Evolutionary conservation across 257 asterid species (phyloP).

Genomic region (Handroanthus guayacan): DNA sequence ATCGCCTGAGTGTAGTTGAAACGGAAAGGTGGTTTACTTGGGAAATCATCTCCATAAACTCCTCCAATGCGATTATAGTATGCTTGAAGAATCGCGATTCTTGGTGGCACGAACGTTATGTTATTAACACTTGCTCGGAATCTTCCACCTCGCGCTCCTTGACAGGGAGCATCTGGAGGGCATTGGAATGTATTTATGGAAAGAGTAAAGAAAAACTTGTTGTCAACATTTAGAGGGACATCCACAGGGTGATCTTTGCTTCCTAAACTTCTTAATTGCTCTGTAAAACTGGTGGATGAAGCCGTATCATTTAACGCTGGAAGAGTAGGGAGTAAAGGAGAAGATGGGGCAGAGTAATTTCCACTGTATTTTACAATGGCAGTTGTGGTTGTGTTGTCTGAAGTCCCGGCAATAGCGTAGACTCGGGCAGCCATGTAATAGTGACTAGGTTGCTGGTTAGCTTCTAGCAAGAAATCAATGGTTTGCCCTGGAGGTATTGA

Average conservation of each 20-base stretch:
- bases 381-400: constrained; percentile 48
- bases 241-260: constrained; percentile 36
- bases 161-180: constrained; percentile 28
- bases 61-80: constrained; percentile 47
- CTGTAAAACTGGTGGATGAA: constrained; percentile 38
- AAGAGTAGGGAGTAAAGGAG: constrained; percentile 46
- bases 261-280: constrained; percentile 40
- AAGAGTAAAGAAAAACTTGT: constrained; percentile 43
- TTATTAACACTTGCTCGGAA: constrained; percentile 59
- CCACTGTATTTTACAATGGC: constrained; percentile 47
- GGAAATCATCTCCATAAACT: constrained; percentile 48
- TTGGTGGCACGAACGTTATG: constrained; percentile 37
- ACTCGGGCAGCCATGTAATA: constrained; percentile 69
- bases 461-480: constrained; percentile 53
- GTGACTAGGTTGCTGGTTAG: constrained; percentile 56
- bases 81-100: constrained; percentile 55
- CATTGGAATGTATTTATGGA: constrained; percentile 53
- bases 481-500: constrained; percentile 70
- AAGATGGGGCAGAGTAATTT: constrained; percentile 43
- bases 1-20: constrained; percentile 50
- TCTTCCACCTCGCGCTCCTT: constrained; percentile 30
- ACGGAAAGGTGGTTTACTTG: constrained; percentile 46
- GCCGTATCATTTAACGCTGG: constrained; percentile 35
- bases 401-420: constrained; percentile 21
- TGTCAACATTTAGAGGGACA: constrained; percentile 50